Base-by-base conservation (phyloP, 495 filamentous ascomycete species). In the Penicillium cinerascens region DNA sequence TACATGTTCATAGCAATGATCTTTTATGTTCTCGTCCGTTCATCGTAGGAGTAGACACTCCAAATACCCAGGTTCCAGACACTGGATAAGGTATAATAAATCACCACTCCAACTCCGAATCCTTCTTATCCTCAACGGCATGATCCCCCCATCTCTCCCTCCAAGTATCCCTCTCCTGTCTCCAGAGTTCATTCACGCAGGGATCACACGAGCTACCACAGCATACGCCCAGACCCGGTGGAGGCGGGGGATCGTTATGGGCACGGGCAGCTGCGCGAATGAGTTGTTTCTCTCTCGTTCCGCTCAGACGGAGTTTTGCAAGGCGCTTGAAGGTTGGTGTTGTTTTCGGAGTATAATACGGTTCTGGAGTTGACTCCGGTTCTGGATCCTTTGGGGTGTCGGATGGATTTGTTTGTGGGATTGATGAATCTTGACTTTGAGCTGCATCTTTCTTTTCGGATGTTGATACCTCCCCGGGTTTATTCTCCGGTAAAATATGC, bases 131-230 rank as follows among this genome's bases (percentile, higher is more conserved):
- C 50, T 66, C 64, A 51, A 64, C 41, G 9, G 44, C 62, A 27
- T 47, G 18, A 50, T 60, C 63, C 10, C 71, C 70, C 71, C 71
- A 74, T 36, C 68, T 49, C 54, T 69, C 71, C 62, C 64, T 66
- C 71, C 71, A 74, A 42, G 66, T 61, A 11, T 55, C 60, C 54
- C 69, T 52, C 56, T 74, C 71, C 58, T 74, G 65, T 44, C 54
- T 58, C 71, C 71, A 74, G 10, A 74, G 38, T 60, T 70, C 67
- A 51, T 57, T 71, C 33, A 74, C 71, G 44, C 71, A 74, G 6
- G 71, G 71, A 55, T 74, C 71, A 49, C 71, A 74, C 49, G 71
- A 70, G 33, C 71, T 74, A 18, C 71, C 71, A 56, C 71, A 74
- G 35, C 71, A 74, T 23, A 64, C 56, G 4, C 71, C 71, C 22